Evolutionary conservation across 1,284 basidiomycete genomes (phyloP).

Genomic region (Ceratobasidium sp.): DNA sequence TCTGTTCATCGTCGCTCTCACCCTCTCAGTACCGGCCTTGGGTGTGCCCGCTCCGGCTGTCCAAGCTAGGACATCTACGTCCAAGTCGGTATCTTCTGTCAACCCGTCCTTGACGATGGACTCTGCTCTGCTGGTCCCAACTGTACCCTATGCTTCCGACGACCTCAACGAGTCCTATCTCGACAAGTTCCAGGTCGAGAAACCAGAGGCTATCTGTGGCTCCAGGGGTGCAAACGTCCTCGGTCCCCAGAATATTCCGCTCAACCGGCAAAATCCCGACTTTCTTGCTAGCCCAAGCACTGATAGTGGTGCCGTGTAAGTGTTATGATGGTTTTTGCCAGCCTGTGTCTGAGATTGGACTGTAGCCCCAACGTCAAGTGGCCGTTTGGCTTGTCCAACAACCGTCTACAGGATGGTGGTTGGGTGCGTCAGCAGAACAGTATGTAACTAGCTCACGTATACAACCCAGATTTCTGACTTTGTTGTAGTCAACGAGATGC

Average conservation of each 20-base stretch:
- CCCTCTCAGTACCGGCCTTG: background rate
- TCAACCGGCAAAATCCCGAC: constrained; percentile 8
- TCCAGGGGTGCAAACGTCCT: background rate
- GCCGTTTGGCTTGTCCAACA: constrained; percentile 72
- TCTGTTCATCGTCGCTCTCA: too few relatives aligned
- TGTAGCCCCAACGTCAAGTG: constrained; percentile 69
- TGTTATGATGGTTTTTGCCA: background rate
- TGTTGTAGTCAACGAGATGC: constrained; percentile 59
- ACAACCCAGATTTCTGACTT: constrained; percentile 27
- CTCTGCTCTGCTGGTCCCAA: constrained; percentile 1
- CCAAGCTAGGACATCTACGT: background rate
- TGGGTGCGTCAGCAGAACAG: constrained; percentile 76
- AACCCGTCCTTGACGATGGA: background rate
- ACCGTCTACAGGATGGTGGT: constrained; percentile 70
- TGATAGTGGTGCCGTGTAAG: constrained; percentile 14
- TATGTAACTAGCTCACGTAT: constrained; percentile 45
- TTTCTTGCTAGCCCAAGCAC: constrained; percentile 5
- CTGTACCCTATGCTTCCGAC: constrained; percentile 17
- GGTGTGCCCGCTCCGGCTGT: background rate
- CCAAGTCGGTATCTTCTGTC: background rate
- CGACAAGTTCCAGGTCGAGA: background rate
- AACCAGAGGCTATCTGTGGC: background rate
- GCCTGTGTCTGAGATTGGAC: background rate
- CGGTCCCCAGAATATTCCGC: constrained; percentile 9
- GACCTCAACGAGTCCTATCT: constrained; percentile 9